Evolutionary conservation across 2,329 filamentous ascomycete genomes (phyloP), one percentile per base, ranked within the genome.

Genomic region (Fonsecaea erecta): DNA sequence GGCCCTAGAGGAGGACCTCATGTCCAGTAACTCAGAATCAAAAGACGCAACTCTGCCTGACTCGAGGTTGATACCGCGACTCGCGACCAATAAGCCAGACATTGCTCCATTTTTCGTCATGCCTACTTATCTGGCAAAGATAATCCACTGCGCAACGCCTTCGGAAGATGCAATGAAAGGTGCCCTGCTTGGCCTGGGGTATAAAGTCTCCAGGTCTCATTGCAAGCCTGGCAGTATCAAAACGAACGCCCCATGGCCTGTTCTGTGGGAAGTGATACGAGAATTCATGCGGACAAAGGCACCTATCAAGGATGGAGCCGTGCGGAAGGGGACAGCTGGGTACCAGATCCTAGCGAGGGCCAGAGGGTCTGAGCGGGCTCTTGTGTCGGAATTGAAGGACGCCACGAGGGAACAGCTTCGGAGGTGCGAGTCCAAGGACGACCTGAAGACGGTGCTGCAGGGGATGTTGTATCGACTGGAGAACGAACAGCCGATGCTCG

Each of bases 251-350:
- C 91, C 93, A 0, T 99, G 93, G 93, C 83, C 83, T 3, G 88
- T 92, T 0, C 85, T 99, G 54, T 98, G 95, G 93, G 90, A 96
- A 75, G 82, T 98, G 30, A 95, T 98, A 87, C 85, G 91, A 28
- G 93, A 97, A 78, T 99, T 93, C 92, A 86, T 91, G 14, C 86
- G 89, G 26, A 92, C 96, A 75, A 90, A 89, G 73, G 84, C 86
- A 0, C 93, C 93, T 0, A 83, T 96, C 64, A 96, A 91, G 74
- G 86, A 88, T 37, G 86, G 85, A 0, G 86, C 87, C 21, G 82
- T 96, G 62, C 90, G 86, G 72, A 83, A 87, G 46, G 85, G 84
- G n/a, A 91, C 85, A 58, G 81, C 92, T 0, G 92, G 91, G 1
- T 91, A 86, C 74, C 86, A 81, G 56, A 88, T 98, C 51, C 82